These are phyloP conservation scores for Boletus subluridellus DNA, from an alignment of 1,284 basidiomycete genomes.

Conservation along the genomic window DNA sequence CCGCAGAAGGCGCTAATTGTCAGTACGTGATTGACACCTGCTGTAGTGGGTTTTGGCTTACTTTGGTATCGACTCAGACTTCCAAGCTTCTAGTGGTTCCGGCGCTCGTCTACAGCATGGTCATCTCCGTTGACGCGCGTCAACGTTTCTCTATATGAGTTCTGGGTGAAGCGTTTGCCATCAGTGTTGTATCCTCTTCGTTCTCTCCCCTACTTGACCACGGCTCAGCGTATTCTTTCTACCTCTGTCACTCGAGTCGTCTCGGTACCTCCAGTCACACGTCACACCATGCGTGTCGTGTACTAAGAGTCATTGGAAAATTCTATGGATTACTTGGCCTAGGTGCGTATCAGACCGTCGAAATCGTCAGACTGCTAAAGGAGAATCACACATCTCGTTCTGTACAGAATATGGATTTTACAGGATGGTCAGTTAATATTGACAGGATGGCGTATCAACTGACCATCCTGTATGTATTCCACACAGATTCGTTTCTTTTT, in stretches of 20 bases:
- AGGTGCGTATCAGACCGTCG: not conserved
- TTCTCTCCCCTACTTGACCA: not conserved
- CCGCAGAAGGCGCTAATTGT: not conserved
- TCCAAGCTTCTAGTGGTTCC: not conserved
- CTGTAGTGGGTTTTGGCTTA: not conserved
- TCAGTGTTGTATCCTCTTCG: not conserved
- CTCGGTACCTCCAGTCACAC: not conserved
- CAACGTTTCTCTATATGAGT: constrained; percentile 4
- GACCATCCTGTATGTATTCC: constrained; percentile 1
- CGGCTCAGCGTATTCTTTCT: not conserved
- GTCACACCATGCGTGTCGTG: not conserved
- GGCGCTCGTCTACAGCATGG: not conserved
- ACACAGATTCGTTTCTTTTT: not conserved
- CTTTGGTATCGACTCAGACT: not conserved
- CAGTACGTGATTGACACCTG: not conserved
- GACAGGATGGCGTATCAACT: not conserved
- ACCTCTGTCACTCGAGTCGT: not conserved
- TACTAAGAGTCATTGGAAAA: not conserved
- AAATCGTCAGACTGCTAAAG: not conserved
- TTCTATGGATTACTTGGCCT: not conserved
- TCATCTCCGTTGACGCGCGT: not conserved
- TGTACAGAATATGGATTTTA: not conserved
- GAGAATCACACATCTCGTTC: not conserved
- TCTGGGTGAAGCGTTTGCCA: too few species aligned
- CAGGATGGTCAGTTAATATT: not conserved